Evolutionary conservation across 1,284 basidiomycete genomes (phyloP), one percentile per base, ranked within the genome.

Genomic region (Cutaneotrichosporon arboriforme): DNA sequence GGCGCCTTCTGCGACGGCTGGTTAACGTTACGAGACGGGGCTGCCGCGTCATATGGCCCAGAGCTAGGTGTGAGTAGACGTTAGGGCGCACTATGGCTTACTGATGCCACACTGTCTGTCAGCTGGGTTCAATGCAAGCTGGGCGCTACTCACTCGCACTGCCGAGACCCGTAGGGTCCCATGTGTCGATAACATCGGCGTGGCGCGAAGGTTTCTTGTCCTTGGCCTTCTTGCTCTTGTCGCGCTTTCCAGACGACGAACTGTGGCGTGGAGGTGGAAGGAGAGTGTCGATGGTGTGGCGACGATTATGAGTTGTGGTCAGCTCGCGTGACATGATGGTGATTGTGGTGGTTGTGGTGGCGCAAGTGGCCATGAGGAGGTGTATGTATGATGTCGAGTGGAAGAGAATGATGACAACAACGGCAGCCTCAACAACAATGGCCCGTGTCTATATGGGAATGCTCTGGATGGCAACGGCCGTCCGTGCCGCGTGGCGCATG

Each of bases 31-130:
- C 74, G 68, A 10, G 70, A 72, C 8, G 74, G 74, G 1, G 74
- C 74, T 20, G 74, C 74, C 9, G 74, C 74, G 46, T 76, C 74
- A 49, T 76, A 76, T 14, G 74, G 74, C 18, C 74, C 74, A 23
- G 72, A 62, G 52, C 68, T 70, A 50, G 8, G 37, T n/a, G 49
- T 52, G 38, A 59, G 50, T 42, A 34, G 15, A 17, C 5, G 13
- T 26, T 33, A 20, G 4, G 15, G 20, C 23, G 43, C 17, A 17
- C n/a, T 10, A n/a, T n/a, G 7, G 58, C 69, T 60, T 50, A 70
- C 66, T 72, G 72, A 65, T 74, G 72, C 72, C 72, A 74, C 70
- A 74, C 69, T 73, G 56, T 14, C 20, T 13, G 57, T 50, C 47
- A 62, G 51, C 42, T 14, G 10, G 35, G 17, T 10, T 18, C 41